Evolutionary conservation across 164 flowering plant species (phyloP).

Genomic region (Magnolia kwangsiensis): DNA sequence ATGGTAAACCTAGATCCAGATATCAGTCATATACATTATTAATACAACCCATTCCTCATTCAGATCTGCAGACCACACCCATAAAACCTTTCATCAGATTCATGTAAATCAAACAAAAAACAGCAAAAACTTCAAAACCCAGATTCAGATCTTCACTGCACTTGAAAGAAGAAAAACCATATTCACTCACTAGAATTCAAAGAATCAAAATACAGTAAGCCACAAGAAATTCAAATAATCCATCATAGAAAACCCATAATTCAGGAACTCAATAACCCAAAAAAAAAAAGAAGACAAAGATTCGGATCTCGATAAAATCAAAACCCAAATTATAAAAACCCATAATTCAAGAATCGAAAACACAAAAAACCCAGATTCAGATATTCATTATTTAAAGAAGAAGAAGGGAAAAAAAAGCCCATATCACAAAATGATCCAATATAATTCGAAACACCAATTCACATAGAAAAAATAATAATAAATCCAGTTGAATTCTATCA

Average conservation of each 20-base stretch:
- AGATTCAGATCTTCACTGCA: neutral
- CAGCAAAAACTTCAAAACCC: neutral
- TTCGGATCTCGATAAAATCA: neutral
- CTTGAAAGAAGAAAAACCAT: neutral
- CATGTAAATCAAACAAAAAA: neutral
- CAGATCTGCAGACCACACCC: neutral
- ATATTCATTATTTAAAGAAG: neutral
- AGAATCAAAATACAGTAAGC: neutral
- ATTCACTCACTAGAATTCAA: neutral
- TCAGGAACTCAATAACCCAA: neutral
- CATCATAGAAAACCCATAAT: neutral
- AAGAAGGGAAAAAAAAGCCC: neutral
- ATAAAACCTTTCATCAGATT: neutral
- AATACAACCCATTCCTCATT: neutral
- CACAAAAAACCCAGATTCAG: constrained; percentile 7
- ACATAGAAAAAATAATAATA: constrained; percentile 1
- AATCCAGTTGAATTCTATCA: neutral
- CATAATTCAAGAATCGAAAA: neutral
- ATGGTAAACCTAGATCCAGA: neutral
- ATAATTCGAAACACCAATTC: neutral
- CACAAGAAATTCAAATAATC: neutral
- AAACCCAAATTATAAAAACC: neutral
- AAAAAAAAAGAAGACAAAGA: neutral
- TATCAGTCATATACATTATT: neutral
- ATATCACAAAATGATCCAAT: neutral